phyloP scores from a whole-genome alignment of 78 protist species.

The Ministeria vibrans region DNA sequence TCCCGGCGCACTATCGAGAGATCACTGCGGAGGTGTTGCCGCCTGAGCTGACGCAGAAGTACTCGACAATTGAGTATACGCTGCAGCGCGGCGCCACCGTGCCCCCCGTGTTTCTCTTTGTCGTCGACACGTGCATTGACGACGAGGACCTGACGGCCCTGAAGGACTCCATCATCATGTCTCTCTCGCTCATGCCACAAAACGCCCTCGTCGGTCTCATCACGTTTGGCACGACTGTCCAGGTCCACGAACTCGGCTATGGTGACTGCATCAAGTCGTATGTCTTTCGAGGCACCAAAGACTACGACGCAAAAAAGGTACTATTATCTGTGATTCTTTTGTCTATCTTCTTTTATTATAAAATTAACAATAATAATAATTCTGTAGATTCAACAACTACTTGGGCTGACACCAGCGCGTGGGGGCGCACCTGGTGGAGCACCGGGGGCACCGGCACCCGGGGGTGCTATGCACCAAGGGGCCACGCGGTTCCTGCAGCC shows the following conservation, averaged over 20 bases:
- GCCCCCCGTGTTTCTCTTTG: slow-evolving; percentile 80
- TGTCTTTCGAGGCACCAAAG: slow-evolving; percentile 84
- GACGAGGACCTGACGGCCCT: slow-evolving; percentile 78
- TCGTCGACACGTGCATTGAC: slow-evolving; percentile 82
- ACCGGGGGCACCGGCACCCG: neutral
- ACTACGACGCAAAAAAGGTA: slow-evolving; percentile 29
- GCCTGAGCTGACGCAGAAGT: slow-evolving; percentile 82
- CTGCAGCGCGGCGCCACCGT: neutral
- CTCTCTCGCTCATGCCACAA: slow-evolving; percentile 76
- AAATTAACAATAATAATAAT: no score
- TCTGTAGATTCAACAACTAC: slow-evolving; percentile 38
- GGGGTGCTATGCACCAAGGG: neutral
- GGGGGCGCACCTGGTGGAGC: slow-evolving; percentile 1
- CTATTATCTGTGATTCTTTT: no score
- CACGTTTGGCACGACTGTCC: slow-evolving; percentile 87
- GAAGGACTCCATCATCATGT: slow-evolving; percentile 72
- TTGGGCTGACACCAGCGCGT: neutral
- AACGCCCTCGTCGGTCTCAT: slow-evolving; percentile 86
- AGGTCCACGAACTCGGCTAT: slow-evolving; percentile 72
- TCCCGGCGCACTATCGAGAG: slow-evolving; percentile 82
- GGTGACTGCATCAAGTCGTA: slow-evolving; percentile 63
- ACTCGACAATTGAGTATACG: slow-evolving; percentile 72
- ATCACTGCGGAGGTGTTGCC: slow-evolving; percentile 73
- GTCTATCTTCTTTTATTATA: no score
- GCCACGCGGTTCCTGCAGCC: slow-evolving; percentile 75